Evolutionary conservation across 495 filamentous ascomycete species (phyloP), one percentile per base, ranked within the genome.

Genomic region (Penicillium canescens): DNA sequence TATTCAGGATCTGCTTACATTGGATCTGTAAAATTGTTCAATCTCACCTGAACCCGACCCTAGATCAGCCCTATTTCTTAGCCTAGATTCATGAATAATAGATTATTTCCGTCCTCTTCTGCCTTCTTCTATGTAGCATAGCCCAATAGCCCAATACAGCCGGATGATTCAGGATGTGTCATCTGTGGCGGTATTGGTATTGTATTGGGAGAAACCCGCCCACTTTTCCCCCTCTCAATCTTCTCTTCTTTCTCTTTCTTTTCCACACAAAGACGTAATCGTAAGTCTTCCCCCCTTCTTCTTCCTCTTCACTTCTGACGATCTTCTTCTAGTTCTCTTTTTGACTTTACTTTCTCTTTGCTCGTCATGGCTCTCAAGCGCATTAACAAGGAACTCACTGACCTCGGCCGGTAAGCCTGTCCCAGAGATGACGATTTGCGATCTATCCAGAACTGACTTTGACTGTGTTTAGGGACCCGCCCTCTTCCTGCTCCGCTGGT

Each of bases 351-450:
- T 41, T 49, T 50, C 50, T 44, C 40, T 47, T 49, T 41, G 33
- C 28, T 66, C 74, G 74, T 65, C 64, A 98, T 98, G 94, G 94
- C 94, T 78, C 87, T 98, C 70, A 98, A 98, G 90, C 85, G 94
- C 75, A 98, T 98, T 81, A 97, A 96, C 86, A 98, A 98, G 87
- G 94, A 98, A 84, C 89, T 98, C 78, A 90, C 91, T 78, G 94
- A 98, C 70, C 86, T 98, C 70, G 94, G 94, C 80, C 91, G 94
- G 93, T 98, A 96, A 72, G 84, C 50, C 52, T 59, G 34, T 55
- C 33, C 31, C 43, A 31, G 28, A 31, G 46, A 41, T 42, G 40
- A 55, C 28, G 20, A 18, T 34, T 24, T 24, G 35, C n/a, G 18
- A 20, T 14, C 38, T 28, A 36, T 42, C 16, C 35, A 46, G 55